These are phyloP conservation scores for Zelonia costaricensis DNA, from an alignment of 208 protist species.

Conservation along the genomic window DNA sequence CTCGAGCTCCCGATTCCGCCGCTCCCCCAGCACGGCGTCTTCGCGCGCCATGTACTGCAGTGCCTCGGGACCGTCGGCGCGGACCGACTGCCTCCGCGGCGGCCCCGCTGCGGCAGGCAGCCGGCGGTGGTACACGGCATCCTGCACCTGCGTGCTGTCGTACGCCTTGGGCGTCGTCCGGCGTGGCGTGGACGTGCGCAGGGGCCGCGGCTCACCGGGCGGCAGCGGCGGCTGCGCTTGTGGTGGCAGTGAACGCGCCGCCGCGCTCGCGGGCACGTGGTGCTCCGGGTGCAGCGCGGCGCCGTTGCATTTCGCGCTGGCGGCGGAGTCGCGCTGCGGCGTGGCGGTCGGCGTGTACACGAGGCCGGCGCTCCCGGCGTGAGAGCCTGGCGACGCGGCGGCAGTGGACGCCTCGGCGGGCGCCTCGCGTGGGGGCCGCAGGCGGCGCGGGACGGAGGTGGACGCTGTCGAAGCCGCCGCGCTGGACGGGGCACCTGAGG, in stretches of 20 bases:
- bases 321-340: slow-evolving; percentile 11
- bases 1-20: slow-evolving; percentile 2
- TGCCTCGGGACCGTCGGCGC: slow-evolving; percentile 29
- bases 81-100: slow-evolving; percentile 8
- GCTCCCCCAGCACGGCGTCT: slow-evolving; percentile 28
- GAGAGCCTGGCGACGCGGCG: neutral
- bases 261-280: neutral
- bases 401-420: neutral
- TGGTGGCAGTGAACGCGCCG: neutral
- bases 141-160: slow-evolving; percentile 38
- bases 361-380: slow-evolving; percentile 18
- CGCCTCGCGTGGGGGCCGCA: neutral
- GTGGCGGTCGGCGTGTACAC: slow-evolving; percentile 15
- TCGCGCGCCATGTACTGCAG: slow-evolving; percentile 35
- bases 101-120: neutral
- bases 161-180: slow-evolving; percentile 9
- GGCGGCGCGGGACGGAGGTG: neutral
- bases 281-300: too few species aligned
- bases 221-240: neutral
- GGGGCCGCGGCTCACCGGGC: slow-evolving; percentile 11
- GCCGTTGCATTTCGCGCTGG: too few species aligned
- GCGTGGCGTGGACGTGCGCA: slow-evolving; percentile 37
- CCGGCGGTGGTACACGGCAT: slow-evolving; percentile 29
- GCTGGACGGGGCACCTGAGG: too few species aligned
- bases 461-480: too few species aligned